Conservation (phyloP, 148 eudicot species). For the Vaccinium vitisidaea region DNA sequence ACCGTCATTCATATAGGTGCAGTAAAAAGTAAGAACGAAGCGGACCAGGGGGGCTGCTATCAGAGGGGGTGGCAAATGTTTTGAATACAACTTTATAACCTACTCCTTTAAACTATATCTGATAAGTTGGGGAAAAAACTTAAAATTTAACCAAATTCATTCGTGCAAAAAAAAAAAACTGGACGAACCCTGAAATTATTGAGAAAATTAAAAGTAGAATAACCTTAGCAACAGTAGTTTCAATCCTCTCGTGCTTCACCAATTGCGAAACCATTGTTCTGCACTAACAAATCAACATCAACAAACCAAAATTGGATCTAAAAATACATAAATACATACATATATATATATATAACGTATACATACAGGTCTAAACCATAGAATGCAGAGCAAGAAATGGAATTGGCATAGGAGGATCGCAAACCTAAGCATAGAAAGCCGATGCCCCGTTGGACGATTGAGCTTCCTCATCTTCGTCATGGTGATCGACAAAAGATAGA, state of each 20-base stretch:
- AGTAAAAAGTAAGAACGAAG: not conserved
- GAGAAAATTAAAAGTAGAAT: too few species aligned
- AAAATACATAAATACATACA: too few species aligned
- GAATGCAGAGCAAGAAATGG: not conserved
- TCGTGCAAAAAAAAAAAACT: not conserved
- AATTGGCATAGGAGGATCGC: not conserved
- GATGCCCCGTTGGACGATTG: slow-evolving; percentile 84
- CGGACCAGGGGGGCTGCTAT: not conserved
- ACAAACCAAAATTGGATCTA: too few species aligned
- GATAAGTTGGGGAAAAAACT: not conserved
- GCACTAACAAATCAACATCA: slow-evolving; percentile 15
- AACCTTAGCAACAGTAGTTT: slow-evolving; percentile 31
- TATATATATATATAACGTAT: too few species aligned
- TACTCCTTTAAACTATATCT: not conserved
- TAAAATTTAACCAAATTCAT: not conserved
- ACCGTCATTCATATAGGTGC: not conserved
- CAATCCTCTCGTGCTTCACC: slow-evolving; percentile 90
- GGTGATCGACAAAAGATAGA: not conserved
- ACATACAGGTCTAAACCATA: too few species aligned
- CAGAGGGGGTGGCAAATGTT: not conserved
- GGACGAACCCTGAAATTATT: too few species aligned
- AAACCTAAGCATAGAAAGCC: slow-evolving; percentile 92
- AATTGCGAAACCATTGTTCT: slow-evolving; percentile 97
- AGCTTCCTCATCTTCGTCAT: slow-evolving; percentile 97
- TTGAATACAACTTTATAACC: not conserved